Evolutionary conservation across 805 yeast species (phyloP).

Genomic region (Debaryomyces prosopidis): DNA sequence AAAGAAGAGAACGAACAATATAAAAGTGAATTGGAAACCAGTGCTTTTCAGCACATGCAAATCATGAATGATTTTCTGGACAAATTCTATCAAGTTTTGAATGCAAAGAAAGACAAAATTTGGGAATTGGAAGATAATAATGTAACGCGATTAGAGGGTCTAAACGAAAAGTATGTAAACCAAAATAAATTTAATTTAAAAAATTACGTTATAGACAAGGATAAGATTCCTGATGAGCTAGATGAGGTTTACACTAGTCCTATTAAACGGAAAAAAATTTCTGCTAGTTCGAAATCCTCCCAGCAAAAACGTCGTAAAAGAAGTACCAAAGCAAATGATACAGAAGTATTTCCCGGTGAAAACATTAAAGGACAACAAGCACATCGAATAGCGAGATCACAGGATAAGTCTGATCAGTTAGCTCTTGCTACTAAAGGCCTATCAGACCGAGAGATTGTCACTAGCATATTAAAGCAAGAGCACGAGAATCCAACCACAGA

Average conservation of each 20-base stretch:
- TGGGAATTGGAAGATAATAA: constrained; percentile 19
- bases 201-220: constrained; percentile 12
- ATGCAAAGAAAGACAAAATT: constrained; percentile 31
- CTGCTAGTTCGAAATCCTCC: not conserved
- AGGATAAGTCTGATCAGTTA: not conserved
- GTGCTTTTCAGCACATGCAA: constrained; percentile 14
- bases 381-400: too few species aligned
- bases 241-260: constrained; percentile 13
- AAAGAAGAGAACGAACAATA: constrained; percentile 5
- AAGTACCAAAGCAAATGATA: too few species aligned
- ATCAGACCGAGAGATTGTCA: not conserved
- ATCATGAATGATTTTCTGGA: constrained; percentile 24
- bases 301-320: too few species aligned
- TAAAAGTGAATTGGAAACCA: constrained; percentile 10
- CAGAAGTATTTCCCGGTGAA: too few species aligned
- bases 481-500: not conserved
- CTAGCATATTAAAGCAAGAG: not conserved
- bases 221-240: constrained; percentile 17
- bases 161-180: constrained; percentile 17
- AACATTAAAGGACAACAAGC: too few species aligned
- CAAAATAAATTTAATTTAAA: constrained; percentile 16
- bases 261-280: constrained; percentile 14
- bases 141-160: constrained; percentile 9
- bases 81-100: constrained; percentile 26
- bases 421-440: not conserved